Base-by-base conservation (phyloP, 2,329 filamentous ascomycete genomes). In the Xylariaceae sp. region DNA sequence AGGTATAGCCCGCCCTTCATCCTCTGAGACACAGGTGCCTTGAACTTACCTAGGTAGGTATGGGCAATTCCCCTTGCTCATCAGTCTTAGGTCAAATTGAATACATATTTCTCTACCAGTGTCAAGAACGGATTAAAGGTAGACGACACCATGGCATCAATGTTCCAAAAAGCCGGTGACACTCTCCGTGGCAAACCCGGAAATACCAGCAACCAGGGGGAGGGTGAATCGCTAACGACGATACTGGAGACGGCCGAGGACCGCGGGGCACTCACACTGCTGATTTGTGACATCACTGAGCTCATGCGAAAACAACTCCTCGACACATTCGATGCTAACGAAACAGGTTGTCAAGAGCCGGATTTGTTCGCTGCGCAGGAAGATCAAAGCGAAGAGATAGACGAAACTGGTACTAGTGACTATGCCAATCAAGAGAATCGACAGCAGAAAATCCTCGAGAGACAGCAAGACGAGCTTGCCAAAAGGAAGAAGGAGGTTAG, bases 241-340 rank as follows among this genome's bases (percentile, higher is more conserved):
- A 56, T 69, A 3, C 56, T 70, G 16, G 61, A 65, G 41, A 67
- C 63, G 8, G 56, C 36, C 14, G 66, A 69, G 37, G 64, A 70
- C n/a, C 66, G 68, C 14, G 53, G 58, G 9, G 50, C 67, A 2
- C 65, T 70, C 55, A 69, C 64, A 3, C 58, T 69, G 40, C 58
- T 69, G 41, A 46, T 70, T 28, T 67, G 58, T 40, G 63, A 67
- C 16, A 65, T 68, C 34, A 67, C 65, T 9, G 67, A 69, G 44
- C 49, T 64, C 26, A 68, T 70, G 66, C 64, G 68, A 48, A 64
- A 62, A 46, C 52, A 46, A 17, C 43, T 67, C 14, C 19, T 66
- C 6, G 56, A 58, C 17, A 60, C 56, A 40, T 70, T 70, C 14
- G 62, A 70, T 41, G 61, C 67, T 3, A 62, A 59, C 11, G 58